Percentiles rank a stretch among this genome's conserved stretches.
Evolutionary conservation across 495 filamentous ascomycete species (phyloP).

Genomic region (Lophiostoma macrostomum): DNA sequence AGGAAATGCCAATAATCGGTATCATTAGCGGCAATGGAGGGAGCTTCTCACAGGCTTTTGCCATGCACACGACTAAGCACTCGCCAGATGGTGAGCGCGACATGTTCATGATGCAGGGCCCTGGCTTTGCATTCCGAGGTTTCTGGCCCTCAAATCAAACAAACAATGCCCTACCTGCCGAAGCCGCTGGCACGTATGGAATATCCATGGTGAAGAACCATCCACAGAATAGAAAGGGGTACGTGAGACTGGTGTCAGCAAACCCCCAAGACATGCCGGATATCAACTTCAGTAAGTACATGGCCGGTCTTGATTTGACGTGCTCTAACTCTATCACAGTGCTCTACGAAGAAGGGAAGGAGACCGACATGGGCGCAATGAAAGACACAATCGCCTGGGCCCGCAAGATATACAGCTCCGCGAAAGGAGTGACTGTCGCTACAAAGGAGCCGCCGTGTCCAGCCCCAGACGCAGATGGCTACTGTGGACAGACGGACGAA

Average conservation of each 20-base stretch:
- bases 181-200: conserved; percentile 12
- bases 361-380: conserved; percentile 21
- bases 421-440: conserved; percentile 7
- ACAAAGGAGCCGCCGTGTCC: conserved; percentile 23
- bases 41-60: conserved; percentile 14
- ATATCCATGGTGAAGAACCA: conserved; percentile 28
- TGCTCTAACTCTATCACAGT: no score
- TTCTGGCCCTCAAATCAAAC: conserved; percentile 27
- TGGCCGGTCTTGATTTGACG: no score
- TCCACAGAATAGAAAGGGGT: conserved; percentile 22
- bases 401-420: conserved; percentile 11
- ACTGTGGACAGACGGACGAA: conserved; percentile 22
- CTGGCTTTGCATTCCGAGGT: conserved; percentile 24
- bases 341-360: conserved; percentile 17
- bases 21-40: background rate
- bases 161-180: conserved; percentile 11
- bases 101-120: conserved; percentile 27
- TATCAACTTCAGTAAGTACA: conserved; percentile 31
- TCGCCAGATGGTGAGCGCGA: conserved; percentile 26
- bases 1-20: conserved; percentile 27
- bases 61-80: conserved; percentile 16
- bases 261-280: conserved; percentile 28
- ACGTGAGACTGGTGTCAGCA: conserved; percentile 14
- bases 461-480: conserved; percentile 17
- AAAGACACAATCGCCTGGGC: conserved; percentile 28